These are phyloP conservation scores for Neurospora sp. DNA, from an alignment of 495 filamentous ascomycete genomes.

Conservation along the genomic window DNA sequence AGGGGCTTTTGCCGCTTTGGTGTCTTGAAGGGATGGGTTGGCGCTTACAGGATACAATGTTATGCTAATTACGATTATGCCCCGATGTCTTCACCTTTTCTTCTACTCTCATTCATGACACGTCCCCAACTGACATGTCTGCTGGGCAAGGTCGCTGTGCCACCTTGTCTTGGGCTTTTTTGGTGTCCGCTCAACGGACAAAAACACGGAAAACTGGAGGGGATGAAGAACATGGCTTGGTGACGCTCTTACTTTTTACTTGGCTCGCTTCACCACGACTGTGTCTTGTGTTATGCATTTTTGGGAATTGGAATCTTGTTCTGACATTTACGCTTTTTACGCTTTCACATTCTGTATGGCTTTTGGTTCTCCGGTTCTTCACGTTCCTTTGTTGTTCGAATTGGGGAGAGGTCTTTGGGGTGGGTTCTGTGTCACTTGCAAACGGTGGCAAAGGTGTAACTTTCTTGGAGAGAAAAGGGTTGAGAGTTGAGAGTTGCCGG, in stretches of 20 bases:
- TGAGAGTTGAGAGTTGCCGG: background rate
- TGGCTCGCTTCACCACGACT: background rate
- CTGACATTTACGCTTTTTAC: background rate
- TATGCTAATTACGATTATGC: slow-evolving; percentile 32
- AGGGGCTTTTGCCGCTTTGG: background rate
- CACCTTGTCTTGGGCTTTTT: background rate
- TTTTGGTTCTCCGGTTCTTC: background rate
- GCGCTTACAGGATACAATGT: slow-evolving; percentile 11
- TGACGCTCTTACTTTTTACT: background rate
- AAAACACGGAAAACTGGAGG: background rate
- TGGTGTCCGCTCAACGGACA: background rate
- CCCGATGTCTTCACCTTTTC: slow-evolving; percentile 11
- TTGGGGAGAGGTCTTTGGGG: background rate
- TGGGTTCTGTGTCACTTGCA: background rate
- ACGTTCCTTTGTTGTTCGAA: background rate
- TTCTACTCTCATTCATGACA: slow-evolving; percentile 3
- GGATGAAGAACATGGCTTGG: background rate
- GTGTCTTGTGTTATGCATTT: background rate
- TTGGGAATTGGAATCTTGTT: background rate
- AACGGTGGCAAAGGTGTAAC: background rate
- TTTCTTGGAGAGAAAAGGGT: background rate
- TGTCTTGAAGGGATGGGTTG: background rate
- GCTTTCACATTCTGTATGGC: background rate
- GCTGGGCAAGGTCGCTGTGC: background rate
- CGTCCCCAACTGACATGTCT: background rate